These are phyloP conservation scores for Nepenthes alata DNA, from an alignment of 179 eudicot species.

Conservation along the genomic window DNA sequence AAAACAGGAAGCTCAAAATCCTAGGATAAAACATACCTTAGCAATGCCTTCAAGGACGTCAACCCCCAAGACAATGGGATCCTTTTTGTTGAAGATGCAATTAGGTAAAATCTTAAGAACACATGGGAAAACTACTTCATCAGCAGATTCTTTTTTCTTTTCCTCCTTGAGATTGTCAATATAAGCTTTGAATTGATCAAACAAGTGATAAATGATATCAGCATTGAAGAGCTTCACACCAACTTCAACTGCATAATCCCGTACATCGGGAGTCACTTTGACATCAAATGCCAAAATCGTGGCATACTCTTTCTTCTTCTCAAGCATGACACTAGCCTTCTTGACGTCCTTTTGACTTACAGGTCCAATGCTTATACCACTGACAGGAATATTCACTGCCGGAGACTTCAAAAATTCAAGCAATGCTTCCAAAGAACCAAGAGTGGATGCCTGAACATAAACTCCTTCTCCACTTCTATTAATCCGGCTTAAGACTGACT, in stretches of 20 bases:
- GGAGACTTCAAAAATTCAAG: constrained; percentile 79
- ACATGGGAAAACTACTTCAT: constrained; percentile 92
- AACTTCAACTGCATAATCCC: constrained; percentile 79
- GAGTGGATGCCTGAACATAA: constrained; percentile 91
- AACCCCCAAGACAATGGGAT: constrained; percentile 89
- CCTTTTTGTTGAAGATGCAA: constrained; percentile 85
- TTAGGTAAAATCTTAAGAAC: constrained; percentile 74
- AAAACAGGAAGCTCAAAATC: background rate
- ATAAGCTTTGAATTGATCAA: constrained; percentile 92
- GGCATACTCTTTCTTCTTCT: constrained; percentile 90
- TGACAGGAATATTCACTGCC: constrained; percentile 80
- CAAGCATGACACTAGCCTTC: constrained; percentile 97
- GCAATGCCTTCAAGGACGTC: constrained; percentile 76
- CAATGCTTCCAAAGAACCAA: constrained; percentile 84
- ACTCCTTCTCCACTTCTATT: constrained; percentile 92
- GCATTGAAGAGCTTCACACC: constrained; percentile 81
- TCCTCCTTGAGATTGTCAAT: constrained; percentile 88
- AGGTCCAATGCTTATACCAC: constrained; percentile 90
- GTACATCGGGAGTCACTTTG: constrained; percentile 84
- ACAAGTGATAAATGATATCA: constrained; percentile 82
- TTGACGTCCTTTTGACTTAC: constrained; percentile 92
- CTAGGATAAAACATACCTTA: constrained; percentile 39
- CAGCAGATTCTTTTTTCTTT: constrained; percentile 83
- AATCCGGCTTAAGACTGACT: constrained; percentile 72
- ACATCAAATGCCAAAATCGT: constrained; percentile 92